phyloP scores from a whole-genome alignment of 208 protist species.

The Wallacemonas rigidus region DNA sequence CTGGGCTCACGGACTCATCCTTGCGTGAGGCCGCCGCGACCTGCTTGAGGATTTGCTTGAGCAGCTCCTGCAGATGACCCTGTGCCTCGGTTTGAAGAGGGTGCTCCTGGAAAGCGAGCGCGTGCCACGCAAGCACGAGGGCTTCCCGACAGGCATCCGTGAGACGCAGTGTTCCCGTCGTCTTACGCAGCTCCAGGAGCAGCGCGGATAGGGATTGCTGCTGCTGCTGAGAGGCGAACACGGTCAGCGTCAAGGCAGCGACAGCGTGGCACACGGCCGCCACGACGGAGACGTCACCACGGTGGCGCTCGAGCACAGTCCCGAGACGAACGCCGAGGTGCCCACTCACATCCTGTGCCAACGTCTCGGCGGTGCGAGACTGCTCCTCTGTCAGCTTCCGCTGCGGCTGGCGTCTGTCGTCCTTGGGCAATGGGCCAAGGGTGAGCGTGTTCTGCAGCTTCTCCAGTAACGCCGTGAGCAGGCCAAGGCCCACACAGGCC shows the following conservation, averaged over 20 bases:
- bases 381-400: conserved; percentile 15
- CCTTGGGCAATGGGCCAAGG: conserved; percentile 64
- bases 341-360: conserved; percentile 47
- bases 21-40: conserved; percentile 15
- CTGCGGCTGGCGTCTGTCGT: conserved; percentile 41
- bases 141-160: conserved; percentile 30
- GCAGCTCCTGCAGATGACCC: conserved; percentile 70
- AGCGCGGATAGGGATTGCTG: conserved; percentile 44
- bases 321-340: conserved; percentile 49
- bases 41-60: conserved; percentile 54
- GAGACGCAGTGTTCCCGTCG: conserved; percentile 24
- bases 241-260: conserved; percentile 53
- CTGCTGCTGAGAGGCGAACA: conserved; percentile 50
- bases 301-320: conserved; percentile 55
- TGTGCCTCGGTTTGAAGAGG: conserved; percentile 58
- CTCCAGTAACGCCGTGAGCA: conserved; percentile 67
- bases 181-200: conserved; percentile 62
- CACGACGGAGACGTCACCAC: conserved; percentile 51
- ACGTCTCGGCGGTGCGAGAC: conserved; percentile 19
- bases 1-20: no score
- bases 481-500: conserved; percentile 45
- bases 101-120: conserved; percentile 58
- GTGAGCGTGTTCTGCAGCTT: conserved; percentile 47
- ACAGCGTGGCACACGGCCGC: conserved; percentile 45
- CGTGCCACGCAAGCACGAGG: conserved; percentile 72